Base-by-base conservation (phyloP, 208 protist genomes). In the Acanthamoeba rhysodes region DNA sequence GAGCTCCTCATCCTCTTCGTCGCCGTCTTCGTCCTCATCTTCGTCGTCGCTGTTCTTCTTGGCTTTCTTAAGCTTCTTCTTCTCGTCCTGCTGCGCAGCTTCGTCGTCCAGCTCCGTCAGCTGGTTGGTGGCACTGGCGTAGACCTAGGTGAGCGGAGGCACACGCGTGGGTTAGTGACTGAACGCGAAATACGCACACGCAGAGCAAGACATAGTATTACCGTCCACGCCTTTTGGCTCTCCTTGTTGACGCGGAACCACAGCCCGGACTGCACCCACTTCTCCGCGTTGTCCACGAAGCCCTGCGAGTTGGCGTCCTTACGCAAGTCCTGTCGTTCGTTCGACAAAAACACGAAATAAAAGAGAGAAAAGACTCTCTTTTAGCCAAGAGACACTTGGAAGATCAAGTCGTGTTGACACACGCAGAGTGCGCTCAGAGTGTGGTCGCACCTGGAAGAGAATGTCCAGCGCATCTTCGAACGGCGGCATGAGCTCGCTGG, bases 281-380 rank as follows among this genome's bases (percentile, higher is more conserved):
- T 66, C 37, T 92, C 85, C 32, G 53, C 85, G 64, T 92, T 92
- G 24, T 92, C 85, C 48, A 92, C 85, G 45, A 92, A 92, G 55
- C 85, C 85, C 59, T 92, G 59, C 34, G 85, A 20, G 10, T 18
- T n/a, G 24, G 34, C 70, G 22, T 92, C 37, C 85, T 66, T 20
- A 18, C 85, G 55, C 85, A 92, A 45, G 37, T 92, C 85, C 85
- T 92, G 64, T 22, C 18, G 22, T 85, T 12, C 16, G 37, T 41
- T 41, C 37, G 37, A 29, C 20, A 85, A 24, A 41, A 41, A 57
- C 2, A 57, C 10, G 16, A 57, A 55, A 16, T 55, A 4, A 4
- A 55, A 12, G 50, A 76, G 34, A 41, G 29, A 76, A 10, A 4
- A 27, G 18, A 5, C 59, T 27, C 7, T 4, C 59, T 9, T 20